Evolutionary conservation across 73 alveolate genomes (phyloP), one percentile per base, ranked within the genome.

Genomic region (Tetrahymena thermophila): DNA sequence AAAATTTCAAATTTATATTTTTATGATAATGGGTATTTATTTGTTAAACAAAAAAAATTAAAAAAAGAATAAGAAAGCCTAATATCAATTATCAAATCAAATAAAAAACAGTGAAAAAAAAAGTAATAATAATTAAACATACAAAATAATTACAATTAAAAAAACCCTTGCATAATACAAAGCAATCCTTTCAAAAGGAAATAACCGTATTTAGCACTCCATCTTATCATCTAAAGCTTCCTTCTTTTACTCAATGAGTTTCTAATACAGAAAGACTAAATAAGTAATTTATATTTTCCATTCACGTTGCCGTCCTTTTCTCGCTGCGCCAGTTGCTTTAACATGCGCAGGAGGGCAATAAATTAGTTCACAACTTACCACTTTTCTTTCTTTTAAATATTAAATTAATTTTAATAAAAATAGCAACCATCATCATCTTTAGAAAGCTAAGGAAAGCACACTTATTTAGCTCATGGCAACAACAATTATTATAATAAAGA

Each of bases 121-220:
- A 71, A 71, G 89, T 31, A 71, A 71, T 71, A 71, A 71, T 71
- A 71, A 71, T 71, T 71, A 71, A 71, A 71, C 89, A 71, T 71
- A 71, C 89, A 71, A 71, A 71, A 71, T n/a, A 71, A 71, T 71
- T 71, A 71, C 89, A 71, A 71, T 71, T 31, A 71, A 71, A 71
- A 71, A 71, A 71, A 71, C 89, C 89, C 37, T 71, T 71, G 89
- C 89, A 71, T 71, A 71, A 71, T 71, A 71, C 89, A 71, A 71
- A 71, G 89, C 89, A 71, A 71, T 71, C 89, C 89, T 71, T 71
- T 71, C 89, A 71, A 71, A 71, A 71, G 89, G 89, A 71, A 71
- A 71, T 71, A 71, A 71, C 89, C 89, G 89, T 71, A 71, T 71
- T 71, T 71, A 71, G 89, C 89, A 71, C 89, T 71, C 35, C 89